phyloP scores from a whole-genome alignment of 164 flowering plant species.

The Buxus sempervirens region DNA sequence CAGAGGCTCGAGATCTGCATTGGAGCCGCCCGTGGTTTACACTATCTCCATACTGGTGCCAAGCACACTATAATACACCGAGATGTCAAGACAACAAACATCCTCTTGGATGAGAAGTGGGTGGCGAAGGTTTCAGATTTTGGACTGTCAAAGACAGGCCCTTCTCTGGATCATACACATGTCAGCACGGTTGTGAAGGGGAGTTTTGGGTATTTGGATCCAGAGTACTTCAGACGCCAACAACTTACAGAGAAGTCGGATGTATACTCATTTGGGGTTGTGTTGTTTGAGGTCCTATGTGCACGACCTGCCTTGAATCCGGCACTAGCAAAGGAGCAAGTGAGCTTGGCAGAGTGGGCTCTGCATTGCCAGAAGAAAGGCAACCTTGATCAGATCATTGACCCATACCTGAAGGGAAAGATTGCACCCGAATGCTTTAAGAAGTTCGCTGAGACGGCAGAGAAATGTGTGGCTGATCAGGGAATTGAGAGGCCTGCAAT shows the following conservation, averaged over 20 bases:
- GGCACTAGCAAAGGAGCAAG: slow-evolving; percentile 72
- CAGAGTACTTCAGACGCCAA: slow-evolving; percentile 80
- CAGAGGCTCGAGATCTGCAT: slow-evolving; percentile 81
- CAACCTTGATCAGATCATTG: slow-evolving; percentile 63
- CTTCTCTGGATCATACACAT: slow-evolving; percentile 68
- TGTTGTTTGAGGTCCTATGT: slow-evolving; percentile 69
- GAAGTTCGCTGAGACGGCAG: slow-evolving; percentile 72
- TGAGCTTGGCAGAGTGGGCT: slow-evolving; percentile 85
- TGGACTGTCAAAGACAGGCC: slow-evolving; percentile 72
- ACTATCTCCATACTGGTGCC: slow-evolving; percentile 77
- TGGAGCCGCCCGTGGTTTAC: slow-evolving; percentile 72
- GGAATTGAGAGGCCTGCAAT: slow-evolving; percentile 76
- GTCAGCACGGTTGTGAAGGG: slow-evolving; percentile 85
- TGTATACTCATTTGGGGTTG: slow-evolving; percentile 84
- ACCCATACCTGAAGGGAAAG: slow-evolving; percentile 70
- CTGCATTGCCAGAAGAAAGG: slow-evolving; percentile 75
- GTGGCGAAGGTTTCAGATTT: slow-evolving; percentile 87
- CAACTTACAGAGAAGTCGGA: slow-evolving; percentile 80
- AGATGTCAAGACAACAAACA: slow-evolving; percentile 77
- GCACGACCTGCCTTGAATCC: slow-evolving; percentile 82
- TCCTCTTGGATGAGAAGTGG: slow-evolving; percentile 75
- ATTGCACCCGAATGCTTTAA: slow-evolving; percentile 71
- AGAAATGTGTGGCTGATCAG: slow-evolving; percentile 67
- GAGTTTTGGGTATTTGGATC: slow-evolving; percentile 76
- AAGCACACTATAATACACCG: slow-evolving; percentile 71